A percentile compares a stretch with the other conserved stretches of the same genome.
phyloP scores from a whole-genome alignment of 345 rosid species.

The Gossypium longicalyx region DNA sequence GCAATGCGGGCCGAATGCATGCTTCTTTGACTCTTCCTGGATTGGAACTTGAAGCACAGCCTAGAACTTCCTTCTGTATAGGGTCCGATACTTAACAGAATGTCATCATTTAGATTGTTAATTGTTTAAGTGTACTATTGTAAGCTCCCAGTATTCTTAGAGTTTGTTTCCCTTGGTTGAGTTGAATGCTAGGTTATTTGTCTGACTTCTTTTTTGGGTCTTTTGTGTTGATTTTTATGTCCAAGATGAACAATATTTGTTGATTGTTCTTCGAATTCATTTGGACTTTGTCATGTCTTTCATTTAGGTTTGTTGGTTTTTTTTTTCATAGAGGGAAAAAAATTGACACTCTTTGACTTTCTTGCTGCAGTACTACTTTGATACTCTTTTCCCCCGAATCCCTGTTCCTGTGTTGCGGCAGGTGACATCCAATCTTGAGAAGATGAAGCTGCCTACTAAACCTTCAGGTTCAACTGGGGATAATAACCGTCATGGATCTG shows the following conservation, averaged over 20 bases:
- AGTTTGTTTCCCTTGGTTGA: neutral
- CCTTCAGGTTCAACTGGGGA: slow-evolving; percentile 89
- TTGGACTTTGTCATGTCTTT: neutral
- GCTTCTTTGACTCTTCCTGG: slow-evolving; percentile 14
- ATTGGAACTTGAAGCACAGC: slow-evolving; percentile 21
- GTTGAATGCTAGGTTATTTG: neutral
- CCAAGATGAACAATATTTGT: neutral
- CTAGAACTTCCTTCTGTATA: slow-evolving; percentile 16
- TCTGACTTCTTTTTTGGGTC: neutral
- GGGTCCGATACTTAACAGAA: slow-evolving; percentile 20
- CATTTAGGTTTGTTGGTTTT: neutral
- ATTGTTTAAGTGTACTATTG: neutral
- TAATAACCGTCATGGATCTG: slow-evolving; percentile 66
- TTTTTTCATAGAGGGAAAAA: neutral
- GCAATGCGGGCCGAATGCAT: slow-evolving; percentile 18
- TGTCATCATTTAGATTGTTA: slow-evolving; percentile 3
- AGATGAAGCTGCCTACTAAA: slow-evolving; percentile 79
- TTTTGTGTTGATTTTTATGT: neutral
- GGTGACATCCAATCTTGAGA: slow-evolving; percentile 74
- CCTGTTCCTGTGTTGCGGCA: slow-evolving; percentile 95
- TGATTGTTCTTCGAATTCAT: neutral
- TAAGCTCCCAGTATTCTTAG: slow-evolving; percentile 2
- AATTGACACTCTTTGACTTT: slow-evolving; percentile 9
- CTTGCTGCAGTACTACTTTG: slow-evolving; percentile 82
- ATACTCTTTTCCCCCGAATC: slow-evolving; percentile 91